Percentiles rank a stretch among this genome's conserved stretches.
Evolutionary conservation across 2,329 filamentous ascomycete genomes (phyloP).

Genomic region (Verticillium nonalfalfae): DNA sequence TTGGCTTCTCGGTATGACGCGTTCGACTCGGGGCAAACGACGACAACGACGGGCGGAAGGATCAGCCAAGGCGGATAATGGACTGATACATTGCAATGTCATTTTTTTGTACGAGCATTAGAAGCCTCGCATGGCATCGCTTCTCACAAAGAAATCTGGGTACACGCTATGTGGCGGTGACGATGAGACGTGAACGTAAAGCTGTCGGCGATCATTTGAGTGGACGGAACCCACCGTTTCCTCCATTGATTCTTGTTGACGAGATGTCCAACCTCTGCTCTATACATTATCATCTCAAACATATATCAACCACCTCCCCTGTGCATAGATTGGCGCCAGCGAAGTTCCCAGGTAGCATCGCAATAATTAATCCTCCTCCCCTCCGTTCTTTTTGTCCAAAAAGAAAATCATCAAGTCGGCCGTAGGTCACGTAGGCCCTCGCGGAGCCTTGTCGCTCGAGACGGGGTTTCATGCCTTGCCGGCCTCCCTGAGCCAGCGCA

Average conservation of each 20-base stretch:
- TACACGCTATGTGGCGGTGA: neutral
- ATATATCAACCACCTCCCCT: neutral
- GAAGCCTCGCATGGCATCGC: neutral
- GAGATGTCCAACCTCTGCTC: neutral
- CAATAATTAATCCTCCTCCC: neutral
- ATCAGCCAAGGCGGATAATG: slow-evolving; percentile 1
- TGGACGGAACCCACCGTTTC: no score
- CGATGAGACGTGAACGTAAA: neutral
- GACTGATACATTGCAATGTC: neutral
- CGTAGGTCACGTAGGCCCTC: neutral
- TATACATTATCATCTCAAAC: neutral
- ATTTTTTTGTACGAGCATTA: slow-evolving; percentile 1
- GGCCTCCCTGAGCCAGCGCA: slow-evolving; percentile 29
- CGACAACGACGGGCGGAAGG: neutral
- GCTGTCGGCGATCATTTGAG: no score
- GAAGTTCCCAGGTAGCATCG: neutral
- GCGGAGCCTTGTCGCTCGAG: neutral
- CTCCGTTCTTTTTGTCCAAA: neutral
- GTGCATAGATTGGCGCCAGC: neutral
- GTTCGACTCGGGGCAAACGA: neutral
- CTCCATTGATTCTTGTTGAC: neutral
- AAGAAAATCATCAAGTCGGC: neutral
- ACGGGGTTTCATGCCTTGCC: slow-evolving; percentile 23
- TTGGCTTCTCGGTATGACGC: neutral
- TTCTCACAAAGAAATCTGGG: neutral